Evolutionary conservation across 768 basidiomycete genomes (phyloP).

Genomic region (Suillus weaverae): DNA sequence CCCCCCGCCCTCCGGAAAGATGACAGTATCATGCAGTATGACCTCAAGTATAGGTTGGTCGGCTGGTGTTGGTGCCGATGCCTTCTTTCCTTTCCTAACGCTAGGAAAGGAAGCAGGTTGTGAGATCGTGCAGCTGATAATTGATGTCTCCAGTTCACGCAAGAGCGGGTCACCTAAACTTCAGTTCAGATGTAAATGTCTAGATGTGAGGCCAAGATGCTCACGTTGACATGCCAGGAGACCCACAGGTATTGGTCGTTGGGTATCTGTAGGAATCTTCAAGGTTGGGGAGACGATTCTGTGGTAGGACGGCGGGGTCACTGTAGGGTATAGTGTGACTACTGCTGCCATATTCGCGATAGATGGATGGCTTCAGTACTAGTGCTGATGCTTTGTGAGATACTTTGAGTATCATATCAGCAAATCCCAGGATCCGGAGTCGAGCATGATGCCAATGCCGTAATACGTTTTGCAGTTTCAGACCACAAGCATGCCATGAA

Average conservation of each 20-base stretch:
- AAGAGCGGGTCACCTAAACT: constrained; percentile 68
- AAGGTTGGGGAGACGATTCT: constrained; percentile 62
- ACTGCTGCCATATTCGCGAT: constrained; percentile 33
- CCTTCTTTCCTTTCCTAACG: constrained; percentile 58
- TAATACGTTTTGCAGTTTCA: neutral
- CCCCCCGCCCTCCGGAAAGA: constrained; percentile 84
- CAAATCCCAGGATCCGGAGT: constrained; percentile 6
- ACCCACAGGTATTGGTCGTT: constrained; percentile 65
- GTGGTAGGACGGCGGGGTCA: constrained; percentile 61
- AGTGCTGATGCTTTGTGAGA: neutral
- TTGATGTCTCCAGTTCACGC: constrained; percentile 53
- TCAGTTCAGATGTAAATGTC: constrained; percentile 11
- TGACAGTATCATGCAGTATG: constrained; percentile 70
- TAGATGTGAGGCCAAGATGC: constrained; percentile 15
- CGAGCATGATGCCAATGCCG: neutral
- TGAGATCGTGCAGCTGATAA: constrained; percentile 51
- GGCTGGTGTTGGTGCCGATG: constrained; percentile 44
- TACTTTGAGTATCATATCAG: neutral
- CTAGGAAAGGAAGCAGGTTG: constrained; percentile 39
- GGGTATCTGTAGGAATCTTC: constrained; percentile 49
- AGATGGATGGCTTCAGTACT: neutral
- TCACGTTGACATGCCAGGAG: constrained; percentile 78
- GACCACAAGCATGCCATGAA: neutral
- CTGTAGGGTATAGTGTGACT: constrained; percentile 42
- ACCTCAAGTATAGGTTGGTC: constrained; percentile 59